Percentiles rank a stretch among this genome's conserved stretches.
Conservation (phyloP, 2,329 filamentous ascomycete genomes). For the Epicoccum sorghinum region DNA sequence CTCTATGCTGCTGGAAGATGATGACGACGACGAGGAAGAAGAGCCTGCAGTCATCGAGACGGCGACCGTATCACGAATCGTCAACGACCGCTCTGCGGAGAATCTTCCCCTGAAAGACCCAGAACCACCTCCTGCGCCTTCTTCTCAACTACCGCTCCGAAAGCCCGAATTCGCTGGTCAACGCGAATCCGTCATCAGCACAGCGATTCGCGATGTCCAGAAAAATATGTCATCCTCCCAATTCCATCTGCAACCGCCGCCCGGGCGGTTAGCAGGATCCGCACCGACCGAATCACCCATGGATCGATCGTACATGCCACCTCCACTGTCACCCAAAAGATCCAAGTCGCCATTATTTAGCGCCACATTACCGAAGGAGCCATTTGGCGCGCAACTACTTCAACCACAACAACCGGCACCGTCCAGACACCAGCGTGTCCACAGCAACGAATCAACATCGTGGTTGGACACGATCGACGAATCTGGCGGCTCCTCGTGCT, state of each 20-base stretch:
- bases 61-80: constrained; percentile 59
- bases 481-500: constrained; percentile 75
- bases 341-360: constrained; percentile 54
- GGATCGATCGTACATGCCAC: constrained; percentile 69
- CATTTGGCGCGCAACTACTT: constrained; percentile 26
- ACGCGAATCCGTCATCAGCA: constrained; percentile 49
- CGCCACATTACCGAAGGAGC: constrained; percentile 25
- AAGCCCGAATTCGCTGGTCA: constrained; percentile 30
- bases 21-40: constrained; percentile 44
- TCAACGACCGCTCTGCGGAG: constrained; percentile 49
- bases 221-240: constrained; percentile 37
- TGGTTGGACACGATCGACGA: constrained; percentile 97
- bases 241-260: constrained; percentile 45
- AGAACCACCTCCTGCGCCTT: constrained; percentile 25
- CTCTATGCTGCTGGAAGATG: constrained; percentile 43
- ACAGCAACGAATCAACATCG: constrained; percentile 81
- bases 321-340: constrained; percentile 71
- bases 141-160: constrained; percentile 42
- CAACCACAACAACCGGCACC: constrained; percentile 30
- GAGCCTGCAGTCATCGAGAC: constrained; percentile 57
- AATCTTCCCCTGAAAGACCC: constrained; percentile 27
- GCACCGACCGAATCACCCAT: constrained; percentile 54
- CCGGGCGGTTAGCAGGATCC: constrained; percentile 33
- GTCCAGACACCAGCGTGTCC: constrained; percentile 54
- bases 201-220: constrained; percentile 51